Conservation (phyloP, 163 green algal genomes). For the Chlamydomonas reinhardtii region DNA sequence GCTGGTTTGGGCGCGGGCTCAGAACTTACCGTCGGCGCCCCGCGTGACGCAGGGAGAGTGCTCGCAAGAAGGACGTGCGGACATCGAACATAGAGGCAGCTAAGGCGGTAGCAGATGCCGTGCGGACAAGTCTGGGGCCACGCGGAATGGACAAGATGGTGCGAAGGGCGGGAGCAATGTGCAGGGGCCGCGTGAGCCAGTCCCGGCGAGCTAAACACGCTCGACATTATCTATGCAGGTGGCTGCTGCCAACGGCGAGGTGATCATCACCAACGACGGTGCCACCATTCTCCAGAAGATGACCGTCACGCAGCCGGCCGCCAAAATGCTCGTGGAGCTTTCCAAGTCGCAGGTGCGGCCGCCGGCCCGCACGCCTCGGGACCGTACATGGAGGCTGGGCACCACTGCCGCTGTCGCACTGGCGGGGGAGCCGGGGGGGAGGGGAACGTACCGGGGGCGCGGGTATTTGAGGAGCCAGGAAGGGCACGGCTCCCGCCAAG, state of each 20-base stretch:
- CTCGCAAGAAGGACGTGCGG: conserved; percentile 96
- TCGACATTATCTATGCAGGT: conserved; percentile 71
- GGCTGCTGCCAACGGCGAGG: conserved; percentile 88
- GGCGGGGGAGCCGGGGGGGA: too few relatives aligned
- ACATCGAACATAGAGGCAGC: conserved; percentile 96
- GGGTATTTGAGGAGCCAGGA: too few relatives aligned
- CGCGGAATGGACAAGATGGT: conserved; percentile 99
- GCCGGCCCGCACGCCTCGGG: too few relatives aligned
- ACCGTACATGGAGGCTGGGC: too few relatives aligned
- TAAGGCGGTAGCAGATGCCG: conserved; percentile 97
- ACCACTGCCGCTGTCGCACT: too few relatives aligned
- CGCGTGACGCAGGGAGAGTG: conserved; percentile 80
- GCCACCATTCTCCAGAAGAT: conserved; percentile 99
- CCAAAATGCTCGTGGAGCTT: conserved; percentile 99
- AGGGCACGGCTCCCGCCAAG: too few relatives aligned
- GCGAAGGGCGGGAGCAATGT: background rate
- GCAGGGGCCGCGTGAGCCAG: too few relatives aligned
- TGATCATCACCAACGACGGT: conserved; percentile 99
- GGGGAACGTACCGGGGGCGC: too few relatives aligned
- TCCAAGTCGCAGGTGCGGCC: conserved; percentile 89
- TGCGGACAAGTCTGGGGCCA: conserved; percentile 96
- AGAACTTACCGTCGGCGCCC: background rate
- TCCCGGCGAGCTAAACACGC: too few relatives aligned
- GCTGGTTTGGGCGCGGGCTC: background rate
- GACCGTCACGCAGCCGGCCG: conserved; percentile 95